phyloP scores from a whole-genome alignment of 208 protist genomes.

The Phytomonas sp. region DNA sequence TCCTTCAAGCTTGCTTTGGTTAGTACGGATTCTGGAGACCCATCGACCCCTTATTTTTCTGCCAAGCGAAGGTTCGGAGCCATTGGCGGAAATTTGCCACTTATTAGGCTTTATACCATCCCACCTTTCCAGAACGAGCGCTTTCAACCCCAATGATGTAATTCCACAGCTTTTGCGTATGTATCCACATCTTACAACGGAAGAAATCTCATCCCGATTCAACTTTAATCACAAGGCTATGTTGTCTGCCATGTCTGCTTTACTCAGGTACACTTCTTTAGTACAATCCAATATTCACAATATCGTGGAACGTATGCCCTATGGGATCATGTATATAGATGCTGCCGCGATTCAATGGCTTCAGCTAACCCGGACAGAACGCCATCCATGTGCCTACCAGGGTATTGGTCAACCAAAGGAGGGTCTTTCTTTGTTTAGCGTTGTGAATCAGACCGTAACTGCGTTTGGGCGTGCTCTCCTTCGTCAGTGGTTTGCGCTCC shows the following conservation, averaged over 20 bases:
- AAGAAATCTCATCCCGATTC: conserved; percentile 46
- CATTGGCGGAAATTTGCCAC: conserved; percentile 10
- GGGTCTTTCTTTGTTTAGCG: conserved; percentile 62
- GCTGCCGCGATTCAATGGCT: conserved; percentile 33
- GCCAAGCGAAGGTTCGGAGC: conserved; percentile 22
- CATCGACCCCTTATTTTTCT: conserved; percentile 35
- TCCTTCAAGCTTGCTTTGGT: conserved; percentile 37
- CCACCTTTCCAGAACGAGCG: neutral
- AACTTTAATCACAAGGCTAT: conserved; percentile 34
- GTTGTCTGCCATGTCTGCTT: conserved; percentile 63
- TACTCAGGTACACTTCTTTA: conserved; percentile 41
- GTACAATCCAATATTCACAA: conserved; percentile 51
- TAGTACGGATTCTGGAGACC: conserved; percentile 35
- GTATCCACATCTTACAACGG: conserved; percentile 29
- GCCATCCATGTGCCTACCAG: conserved; percentile 70
- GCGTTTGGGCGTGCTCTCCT: conserved; percentile 43
- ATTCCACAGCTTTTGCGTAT: conserved; percentile 32
- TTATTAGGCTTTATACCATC: neutral
- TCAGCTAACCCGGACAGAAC: conserved; percentile 67
- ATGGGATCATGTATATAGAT: conserved; percentile 52
- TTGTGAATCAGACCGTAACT: conserved; percentile 48
- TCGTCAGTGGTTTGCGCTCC: conserved; percentile 71
- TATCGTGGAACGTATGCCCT: conserved; percentile 48
- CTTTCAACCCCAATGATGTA: conserved; percentile 25
- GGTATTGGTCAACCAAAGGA: conserved; percentile 71